Conservation (phyloP, 768 basidiomycete species). For the Polyporus arcularius region DNA sequence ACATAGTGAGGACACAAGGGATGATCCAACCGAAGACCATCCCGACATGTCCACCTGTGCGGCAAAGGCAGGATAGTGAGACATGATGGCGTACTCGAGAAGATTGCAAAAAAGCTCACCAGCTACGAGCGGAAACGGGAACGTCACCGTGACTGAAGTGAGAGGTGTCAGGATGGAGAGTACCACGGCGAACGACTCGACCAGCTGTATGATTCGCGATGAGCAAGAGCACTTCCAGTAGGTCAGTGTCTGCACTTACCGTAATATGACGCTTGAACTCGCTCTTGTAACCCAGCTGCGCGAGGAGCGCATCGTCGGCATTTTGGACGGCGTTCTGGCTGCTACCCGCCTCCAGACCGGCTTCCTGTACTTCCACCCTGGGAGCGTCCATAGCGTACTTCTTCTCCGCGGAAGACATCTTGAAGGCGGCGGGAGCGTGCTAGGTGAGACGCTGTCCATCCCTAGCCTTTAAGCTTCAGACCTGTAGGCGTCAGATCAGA, state of each 20-base stretch:
- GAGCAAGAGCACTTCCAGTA: no score
- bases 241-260: background rate
- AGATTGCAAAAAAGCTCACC: background rate
- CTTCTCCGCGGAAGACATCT: no score
- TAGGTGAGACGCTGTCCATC: no score
- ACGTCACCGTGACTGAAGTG: background rate
- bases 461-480: no score
- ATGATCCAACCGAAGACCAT: slow-evolving; percentile 81
- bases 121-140: no score
- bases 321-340: no score
- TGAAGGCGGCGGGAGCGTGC: no score
- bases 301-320: slow-evolving; percentile 40
- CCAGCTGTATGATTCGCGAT: background rate
- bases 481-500: no score
- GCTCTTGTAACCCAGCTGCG: slow-evolving; percentile 46
- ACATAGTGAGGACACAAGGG: slow-evolving; percentile 66
- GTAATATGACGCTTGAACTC: slow-evolving; percentile 38
- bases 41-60: slow-evolving; percentile 69
- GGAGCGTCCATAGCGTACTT: no score
- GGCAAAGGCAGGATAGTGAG: background rate
- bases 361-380: no score
- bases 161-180: background rate
- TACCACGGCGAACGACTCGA: slow-evolving; percentile 3
- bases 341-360: no score
- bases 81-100: background rate